These are phyloP conservation scores for Volvox carteri DNA, from an alignment of 163 green algal genomes.

Conservation along the genomic window DNA sequence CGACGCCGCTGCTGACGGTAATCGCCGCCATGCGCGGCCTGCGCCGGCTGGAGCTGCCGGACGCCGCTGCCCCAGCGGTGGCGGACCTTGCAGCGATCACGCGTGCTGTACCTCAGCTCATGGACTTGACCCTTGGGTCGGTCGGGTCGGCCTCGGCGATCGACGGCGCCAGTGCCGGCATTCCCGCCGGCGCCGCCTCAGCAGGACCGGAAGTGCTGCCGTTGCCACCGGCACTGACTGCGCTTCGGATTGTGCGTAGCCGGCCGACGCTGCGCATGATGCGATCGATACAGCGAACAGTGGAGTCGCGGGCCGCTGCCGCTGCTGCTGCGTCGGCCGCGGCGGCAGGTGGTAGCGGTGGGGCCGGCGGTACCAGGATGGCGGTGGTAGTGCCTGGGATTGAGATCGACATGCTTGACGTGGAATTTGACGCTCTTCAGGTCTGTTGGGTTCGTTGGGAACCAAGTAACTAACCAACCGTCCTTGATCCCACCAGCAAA, in stretches of 20 bases:
- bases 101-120: background rate
- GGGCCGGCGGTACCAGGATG: background rate
- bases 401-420: slow-evolving; percentile 27
- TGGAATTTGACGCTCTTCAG: slow-evolving; percentile 36
- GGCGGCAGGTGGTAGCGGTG: background rate
- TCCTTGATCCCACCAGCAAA: no score
- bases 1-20: background rate
- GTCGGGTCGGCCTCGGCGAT: background rate
- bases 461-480: no score
- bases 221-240: slow-evolving; percentile 1
- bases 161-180: no score
- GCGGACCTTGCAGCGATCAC: slow-evolving; percentile 1
- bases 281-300: background rate
- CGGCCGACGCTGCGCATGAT: slow-evolving; percentile 21
- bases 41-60: slow-evolving; percentile 19
- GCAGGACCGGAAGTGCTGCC: background rate
- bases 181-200: background rate
- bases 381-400: slow-evolving; percentile 7
- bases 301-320: background rate
- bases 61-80: background rate
- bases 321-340: background rate
- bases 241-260: background rate
- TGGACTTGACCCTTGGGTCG: slow-evolving; percentile 18
- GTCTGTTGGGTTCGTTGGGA: background rate
- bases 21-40: background rate